A percentile compares a stretch with the other conserved stretches of the same genome.
Conservation (phyloP, 139 green algal genomes). For the Coelastrella sp. region DNA sequence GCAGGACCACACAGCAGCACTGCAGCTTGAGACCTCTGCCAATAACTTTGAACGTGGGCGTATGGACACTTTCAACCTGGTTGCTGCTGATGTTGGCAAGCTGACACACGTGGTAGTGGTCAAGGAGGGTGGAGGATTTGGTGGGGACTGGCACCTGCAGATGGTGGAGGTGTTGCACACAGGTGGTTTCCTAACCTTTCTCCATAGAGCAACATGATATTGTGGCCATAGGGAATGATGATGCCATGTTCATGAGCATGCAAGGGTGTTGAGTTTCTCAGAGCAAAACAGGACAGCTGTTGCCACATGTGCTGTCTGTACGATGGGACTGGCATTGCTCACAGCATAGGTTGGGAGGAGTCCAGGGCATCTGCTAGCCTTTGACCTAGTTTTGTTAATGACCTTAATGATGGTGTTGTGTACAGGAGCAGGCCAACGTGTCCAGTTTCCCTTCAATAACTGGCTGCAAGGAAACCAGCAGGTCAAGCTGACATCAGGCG, state of each 20-base stretch:
- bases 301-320: too few relatives aligned
- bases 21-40: conserved; percentile 59
- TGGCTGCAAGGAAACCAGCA: conserved; percentile 60
- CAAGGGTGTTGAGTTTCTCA: too few relatives aligned
- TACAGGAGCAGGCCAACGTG: conserved; percentile 57
- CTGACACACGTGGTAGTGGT: conserved; percentile 55
- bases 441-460: conserved; percentile 64
- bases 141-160: conserved; percentile 66
- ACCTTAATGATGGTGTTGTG: neutral
- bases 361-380: neutral
- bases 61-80: conserved; percentile 61
- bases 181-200: neutral
- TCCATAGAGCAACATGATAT: too few relatives aligned
- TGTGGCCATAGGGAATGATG: too few relatives aligned
- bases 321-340: too few relatives aligned
- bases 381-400: neutral
- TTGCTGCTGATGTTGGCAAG: conserved; percentile 59
- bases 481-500: neutral
- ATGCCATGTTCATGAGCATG: too few relatives aligned
- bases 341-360: too few relatives aligned
- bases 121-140: conserved; percentile 55
- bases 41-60: conserved; percentile 68
- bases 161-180: conserved; percentile 63
- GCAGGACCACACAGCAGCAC: conserved; percentile 48
- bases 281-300: too few relatives aligned